These are phyloP conservation scores for Macaranga tanarius DNA, from an alignment of 441 rosid species.

Conservation along the genomic window DNA sequence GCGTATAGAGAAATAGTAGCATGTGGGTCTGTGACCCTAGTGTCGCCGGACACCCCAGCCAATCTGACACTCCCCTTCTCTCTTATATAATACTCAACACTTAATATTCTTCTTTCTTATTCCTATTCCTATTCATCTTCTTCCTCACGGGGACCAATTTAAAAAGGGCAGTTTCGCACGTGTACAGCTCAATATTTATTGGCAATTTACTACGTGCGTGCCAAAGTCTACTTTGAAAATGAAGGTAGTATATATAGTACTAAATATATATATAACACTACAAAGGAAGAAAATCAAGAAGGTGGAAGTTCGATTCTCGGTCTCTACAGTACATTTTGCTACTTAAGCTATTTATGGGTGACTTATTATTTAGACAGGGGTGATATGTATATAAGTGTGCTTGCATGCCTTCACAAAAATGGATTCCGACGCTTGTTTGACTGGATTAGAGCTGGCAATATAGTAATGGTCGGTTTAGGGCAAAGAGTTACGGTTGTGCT, in stretches of 20 bases:
- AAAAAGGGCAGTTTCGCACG: conserved; percentile 11
- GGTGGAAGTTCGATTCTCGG: too few relatives aligned
- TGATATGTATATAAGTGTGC: too few relatives aligned
- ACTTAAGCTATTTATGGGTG: too few relatives aligned
- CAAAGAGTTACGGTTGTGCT: conserved; percentile 10
- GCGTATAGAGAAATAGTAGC: conserved; percentile 23
- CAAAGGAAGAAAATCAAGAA: too few relatives aligned
- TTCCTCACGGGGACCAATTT: conserved; percentile 19
- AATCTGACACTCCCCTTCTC: conserved; percentile 35
- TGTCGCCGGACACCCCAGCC: conserved; percentile 44
- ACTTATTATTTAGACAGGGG: too few relatives aligned
- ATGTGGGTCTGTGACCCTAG: conserved; percentile 44
- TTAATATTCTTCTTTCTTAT: not conserved
- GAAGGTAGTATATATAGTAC: too few relatives aligned
- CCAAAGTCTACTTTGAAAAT: not conserved
- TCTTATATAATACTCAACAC: not conserved
- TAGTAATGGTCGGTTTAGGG: conserved; percentile 16
- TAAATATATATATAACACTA: too few relatives aligned
- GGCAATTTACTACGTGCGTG: conserved; percentile 4
- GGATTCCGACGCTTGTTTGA: conserved; percentile 1
- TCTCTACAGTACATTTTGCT: too few relatives aligned
- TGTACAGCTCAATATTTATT: conserved; percentile 24
- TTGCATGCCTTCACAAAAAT: not conserved
- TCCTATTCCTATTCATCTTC: not conserved
- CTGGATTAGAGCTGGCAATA: conserved; percentile 19